phyloP scores from a whole-genome alignment of 768 basidiomycete genomes.

The Boletus insuetus region DNA sequence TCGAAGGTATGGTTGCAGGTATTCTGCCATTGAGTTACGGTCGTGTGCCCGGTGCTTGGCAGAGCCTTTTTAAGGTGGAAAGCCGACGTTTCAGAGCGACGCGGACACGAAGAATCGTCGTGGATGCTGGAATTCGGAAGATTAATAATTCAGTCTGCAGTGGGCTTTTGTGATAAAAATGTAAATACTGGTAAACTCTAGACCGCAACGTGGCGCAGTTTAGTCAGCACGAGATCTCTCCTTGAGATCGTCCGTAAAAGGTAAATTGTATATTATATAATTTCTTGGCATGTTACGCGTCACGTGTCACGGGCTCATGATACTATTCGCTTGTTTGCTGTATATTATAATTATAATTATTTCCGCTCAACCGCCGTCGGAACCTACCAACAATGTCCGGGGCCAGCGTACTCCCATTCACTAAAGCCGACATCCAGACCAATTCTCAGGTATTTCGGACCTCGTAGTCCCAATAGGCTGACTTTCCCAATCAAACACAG shows the following conservation, averaged over 20 bases:
- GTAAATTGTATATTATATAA: slow-evolving; percentile 2
- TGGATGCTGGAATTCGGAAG: too few relatives aligned
- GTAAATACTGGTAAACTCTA: too few relatives aligned
- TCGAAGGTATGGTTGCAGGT: not conserved
- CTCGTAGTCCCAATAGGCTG: too few relatives aligned
- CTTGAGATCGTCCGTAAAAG: slow-evolving; percentile 4
- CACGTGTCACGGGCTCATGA: too few relatives aligned
- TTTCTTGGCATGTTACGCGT: not conserved
- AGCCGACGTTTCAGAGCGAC: too few relatives aligned
- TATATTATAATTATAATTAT: not conserved
- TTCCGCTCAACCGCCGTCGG: slow-evolving; percentile 27
- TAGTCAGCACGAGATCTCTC: not conserved
- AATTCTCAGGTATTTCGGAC: too few relatives aligned
- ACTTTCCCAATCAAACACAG: too few relatives aligned
- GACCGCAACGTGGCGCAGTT: not conserved
- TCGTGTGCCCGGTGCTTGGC: not conserved
- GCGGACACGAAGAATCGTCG: too few relatives aligned
- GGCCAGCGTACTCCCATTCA: not conserved
- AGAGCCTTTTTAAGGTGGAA: too few relatives aligned
- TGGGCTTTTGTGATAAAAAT: too few relatives aligned
- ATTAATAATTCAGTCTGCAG: too few relatives aligned
- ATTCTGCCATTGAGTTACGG: not conserved
- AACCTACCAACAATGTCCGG: not conserved
- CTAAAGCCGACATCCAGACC: not conserved
- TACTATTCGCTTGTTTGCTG: slow-evolving; percentile 3